These are phyloP conservation scores for Candida bentonensis DNA, from an alignment of 805 yeast species.

Conservation along the genomic window DNA sequence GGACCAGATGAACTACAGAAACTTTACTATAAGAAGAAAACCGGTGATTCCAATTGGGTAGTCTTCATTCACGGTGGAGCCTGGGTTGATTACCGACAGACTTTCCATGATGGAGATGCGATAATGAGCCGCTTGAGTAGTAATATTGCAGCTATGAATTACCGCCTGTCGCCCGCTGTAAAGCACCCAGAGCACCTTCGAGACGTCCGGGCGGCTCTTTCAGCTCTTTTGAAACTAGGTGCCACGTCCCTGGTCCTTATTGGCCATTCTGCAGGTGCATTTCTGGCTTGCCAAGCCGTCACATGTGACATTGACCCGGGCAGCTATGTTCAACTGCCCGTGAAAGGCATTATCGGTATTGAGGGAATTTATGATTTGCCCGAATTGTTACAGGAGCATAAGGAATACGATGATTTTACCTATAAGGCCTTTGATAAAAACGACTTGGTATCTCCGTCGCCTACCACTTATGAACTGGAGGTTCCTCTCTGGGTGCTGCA, in stretches of 20 bases:
- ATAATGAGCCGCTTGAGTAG: conserved; percentile 21
- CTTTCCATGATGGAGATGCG: conserved; percentile 37
- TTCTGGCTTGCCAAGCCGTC: conserved; percentile 37
- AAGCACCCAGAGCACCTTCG: conserved; percentile 44
- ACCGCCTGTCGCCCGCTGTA: conserved; percentile 47
- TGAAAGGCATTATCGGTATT: conserved; percentile 14
- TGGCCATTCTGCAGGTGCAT: conserved; percentile 76
- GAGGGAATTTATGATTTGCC: conserved; percentile 56
- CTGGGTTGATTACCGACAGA: conserved; percentile 59
- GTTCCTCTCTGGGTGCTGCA: neutral
- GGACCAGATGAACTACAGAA: neutral
- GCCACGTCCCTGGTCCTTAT: conserved; percentile 23
- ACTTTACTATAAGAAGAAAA: neutral
- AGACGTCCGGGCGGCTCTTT: conserved; percentile 37
- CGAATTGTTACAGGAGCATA: conserved; percentile 42
- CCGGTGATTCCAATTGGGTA: conserved; percentile 8
- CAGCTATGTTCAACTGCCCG: neutral
- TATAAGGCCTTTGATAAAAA: conserved; percentile 35
- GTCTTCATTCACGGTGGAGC: conserved; percentile 75
- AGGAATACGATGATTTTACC: conserved; percentile 40
- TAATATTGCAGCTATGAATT: conserved; percentile 33
- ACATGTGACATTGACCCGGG: neutral
- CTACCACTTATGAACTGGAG: neutral
- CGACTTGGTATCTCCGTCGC: neutral
- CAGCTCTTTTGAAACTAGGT: conserved; percentile 11